These are phyloP conservation scores for Thermothelomyces thermophilus DNA, from an alignment of 2,329 filamentous ascomycete genomes.

Conservation along the genomic window DNA sequence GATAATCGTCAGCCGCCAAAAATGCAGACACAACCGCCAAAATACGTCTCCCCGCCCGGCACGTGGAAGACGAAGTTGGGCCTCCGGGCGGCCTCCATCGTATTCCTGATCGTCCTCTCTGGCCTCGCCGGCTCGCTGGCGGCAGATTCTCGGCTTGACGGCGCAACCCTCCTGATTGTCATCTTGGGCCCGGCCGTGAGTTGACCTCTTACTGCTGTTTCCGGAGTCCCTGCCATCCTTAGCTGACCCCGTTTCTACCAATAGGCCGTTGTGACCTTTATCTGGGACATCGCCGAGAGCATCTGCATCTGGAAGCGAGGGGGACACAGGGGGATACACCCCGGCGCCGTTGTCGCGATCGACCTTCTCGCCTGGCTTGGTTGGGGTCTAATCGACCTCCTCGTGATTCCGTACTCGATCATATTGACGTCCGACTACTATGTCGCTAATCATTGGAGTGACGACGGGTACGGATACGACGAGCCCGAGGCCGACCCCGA, in stretches of 20 bases:
- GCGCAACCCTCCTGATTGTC: not conserved
- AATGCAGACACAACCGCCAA: conserved; percentile 8
- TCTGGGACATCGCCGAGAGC: conserved; percentile 13
- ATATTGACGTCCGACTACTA: not conserved
- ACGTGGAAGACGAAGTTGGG: conserved; percentile 12
- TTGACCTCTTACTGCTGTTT: not conserved
- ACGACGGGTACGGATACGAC: not conserved
- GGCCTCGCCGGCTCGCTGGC: conserved; percentile 2
- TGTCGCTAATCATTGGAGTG: not conserved
- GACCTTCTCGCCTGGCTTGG: conserved; percentile 17
- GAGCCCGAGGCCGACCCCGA: not conserved
- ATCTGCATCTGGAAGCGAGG: conserved; percentile 9
- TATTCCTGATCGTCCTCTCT: not conserved
- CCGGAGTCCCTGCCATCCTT: not conserved
- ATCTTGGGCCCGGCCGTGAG: conserved; percentile 2
- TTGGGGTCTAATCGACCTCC: not conserved
- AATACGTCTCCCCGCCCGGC: conserved; percentile 11
- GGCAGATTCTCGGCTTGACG: not conserved
- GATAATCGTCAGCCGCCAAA: not conserved
- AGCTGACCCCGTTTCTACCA: not conserved
- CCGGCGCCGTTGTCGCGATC: conserved; percentile 26
- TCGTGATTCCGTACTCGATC: not conserved
- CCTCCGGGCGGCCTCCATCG: not conserved
- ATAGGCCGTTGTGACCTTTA: conserved; percentile 1
- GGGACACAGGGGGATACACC: conserved; percentile 26